A percentile compares a stretch with the other conserved stretches of the same genome.
These are phyloP conservation scores for Candida gigantensis DNA, from an alignment of 1,139 yeast species.

Conservation along the genomic window DNA sequence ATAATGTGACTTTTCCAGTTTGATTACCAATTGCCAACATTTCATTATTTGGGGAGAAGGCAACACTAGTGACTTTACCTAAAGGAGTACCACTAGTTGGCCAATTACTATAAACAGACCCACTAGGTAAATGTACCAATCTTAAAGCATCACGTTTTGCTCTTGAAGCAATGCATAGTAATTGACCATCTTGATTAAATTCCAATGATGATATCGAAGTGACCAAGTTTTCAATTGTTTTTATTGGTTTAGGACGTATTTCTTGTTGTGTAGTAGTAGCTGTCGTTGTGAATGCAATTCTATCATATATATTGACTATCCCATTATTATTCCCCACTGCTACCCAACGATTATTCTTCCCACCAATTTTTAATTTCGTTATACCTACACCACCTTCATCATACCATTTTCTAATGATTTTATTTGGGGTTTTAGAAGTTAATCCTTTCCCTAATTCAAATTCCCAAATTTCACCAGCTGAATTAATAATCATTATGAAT, in stretches of 20 bases:
- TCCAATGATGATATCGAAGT: conserved; percentile 74
- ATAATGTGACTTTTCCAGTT: conserved; percentile 84
- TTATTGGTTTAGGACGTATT: conserved; percentile 44
- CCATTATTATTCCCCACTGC: conserved; percentile 92
- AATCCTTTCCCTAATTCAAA: conserved; percentile 52
- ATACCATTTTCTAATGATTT: conserved; percentile 69
- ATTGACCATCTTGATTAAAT: conserved; percentile 88
- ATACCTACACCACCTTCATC: conserved; percentile 88
- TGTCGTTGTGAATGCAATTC: conserved; percentile 29
- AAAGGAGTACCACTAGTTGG: conserved; percentile 96
- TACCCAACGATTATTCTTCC: conserved; percentile 74
- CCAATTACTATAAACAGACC: conserved; percentile 90
- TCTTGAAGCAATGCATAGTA: conserved; percentile 81
- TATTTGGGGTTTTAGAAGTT: conserved; percentile 19
- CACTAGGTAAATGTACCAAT: conserved; percentile 84
- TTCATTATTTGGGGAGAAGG: conserved; percentile 80
- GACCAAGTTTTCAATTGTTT: conserved; percentile 73
- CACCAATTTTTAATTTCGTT: conserved; percentile 78
- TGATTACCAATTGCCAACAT: conserved; percentile 90
- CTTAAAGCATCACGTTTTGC: conserved; percentile 85
- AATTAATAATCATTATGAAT: conserved; percentile 62
- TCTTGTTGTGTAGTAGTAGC: no score
- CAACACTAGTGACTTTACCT: conserved; percentile 84
- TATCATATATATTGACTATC: conserved; percentile 83
- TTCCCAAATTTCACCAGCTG: conserved; percentile 92